Evolutionary conservation across 2,329 filamentous ascomycete species (phyloP).

Genomic region (Penicillium nordicum): DNA sequence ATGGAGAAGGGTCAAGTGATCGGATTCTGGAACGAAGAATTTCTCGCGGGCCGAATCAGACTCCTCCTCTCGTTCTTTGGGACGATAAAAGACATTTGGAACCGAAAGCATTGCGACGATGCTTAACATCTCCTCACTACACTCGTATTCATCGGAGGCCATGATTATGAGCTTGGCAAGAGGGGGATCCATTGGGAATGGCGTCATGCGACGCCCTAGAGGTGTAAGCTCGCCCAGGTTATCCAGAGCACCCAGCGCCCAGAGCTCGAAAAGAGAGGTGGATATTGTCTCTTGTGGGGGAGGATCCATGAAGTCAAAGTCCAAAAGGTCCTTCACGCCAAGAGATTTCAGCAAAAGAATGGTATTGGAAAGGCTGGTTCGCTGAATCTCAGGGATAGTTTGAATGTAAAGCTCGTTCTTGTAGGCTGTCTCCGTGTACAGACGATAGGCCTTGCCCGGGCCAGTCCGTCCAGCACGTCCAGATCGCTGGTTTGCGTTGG

Average conservation of each 20-base stretch:
- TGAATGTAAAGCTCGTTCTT: conserved; percentile 95
- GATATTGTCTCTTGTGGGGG: conserved; percentile 97
- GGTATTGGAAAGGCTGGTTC: conserved; percentile 92
- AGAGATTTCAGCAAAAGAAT: conserved; percentile 91
- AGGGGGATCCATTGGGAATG: conserved; percentile 96
- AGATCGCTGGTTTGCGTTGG: conserved; percentile 88
- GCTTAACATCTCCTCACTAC: conserved; percentile 95
- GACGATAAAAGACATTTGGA: conserved; percentile 92
- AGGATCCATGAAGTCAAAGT: conserved; percentile 99
- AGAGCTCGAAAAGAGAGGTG: conserved; percentile 94
- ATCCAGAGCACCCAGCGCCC: conserved; percentile 89
- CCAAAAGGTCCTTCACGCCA: conserved; percentile 86
- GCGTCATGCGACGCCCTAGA: conserved; percentile 88
- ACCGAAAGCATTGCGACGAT: conserved; percentile 98
- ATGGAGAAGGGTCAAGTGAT: conserved; percentile 91
- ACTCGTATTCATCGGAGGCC: conserved; percentile 81
- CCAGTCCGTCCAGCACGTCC: conserved; percentile 92
- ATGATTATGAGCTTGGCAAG: conserved; percentile 93
- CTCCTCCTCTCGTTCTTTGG: conserved; percentile 94
- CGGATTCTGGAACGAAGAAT: conserved; percentile 96
- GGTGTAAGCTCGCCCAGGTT: conserved; percentile 89
- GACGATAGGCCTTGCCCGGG: conserved; percentile 88
- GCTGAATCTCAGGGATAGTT: conserved; percentile 95
- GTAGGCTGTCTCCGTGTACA: conserved; percentile 92
- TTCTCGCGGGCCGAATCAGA: conserved; percentile 93